Conservation (phyloP, 805 yeast species). For the Candida fluviatilis region DNA sequence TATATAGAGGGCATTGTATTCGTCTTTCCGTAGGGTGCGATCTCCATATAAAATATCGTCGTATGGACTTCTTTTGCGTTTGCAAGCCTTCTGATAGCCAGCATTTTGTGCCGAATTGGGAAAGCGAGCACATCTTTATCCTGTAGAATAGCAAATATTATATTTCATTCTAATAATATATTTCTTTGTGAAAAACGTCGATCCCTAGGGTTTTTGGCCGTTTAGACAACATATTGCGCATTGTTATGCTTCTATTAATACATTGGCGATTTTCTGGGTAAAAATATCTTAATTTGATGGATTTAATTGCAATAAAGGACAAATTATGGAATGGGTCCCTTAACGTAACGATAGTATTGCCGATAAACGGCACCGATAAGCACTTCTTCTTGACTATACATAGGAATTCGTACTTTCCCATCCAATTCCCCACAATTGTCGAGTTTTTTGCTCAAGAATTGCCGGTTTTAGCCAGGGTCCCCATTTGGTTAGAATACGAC, state of each 20-base stretch:
- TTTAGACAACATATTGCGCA: neutral
- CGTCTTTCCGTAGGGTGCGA: no score
- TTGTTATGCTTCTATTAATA: no score
- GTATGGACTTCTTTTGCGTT: neutral
- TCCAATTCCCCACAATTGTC: slow-evolving; percentile 33
- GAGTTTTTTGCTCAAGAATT: slow-evolving; percentile 31
- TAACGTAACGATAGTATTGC: slow-evolving; percentile 37
- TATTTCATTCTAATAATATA: no score
- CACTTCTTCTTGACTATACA: slow-evolving; percentile 18
- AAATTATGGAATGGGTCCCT: slow-evolving; percentile 54
- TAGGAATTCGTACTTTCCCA: slow-evolving; percentile 53
- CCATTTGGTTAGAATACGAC: slow-evolving; percentile 65
- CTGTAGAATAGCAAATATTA: no score
- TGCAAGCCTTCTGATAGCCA: neutral
- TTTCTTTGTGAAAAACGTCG: no score
- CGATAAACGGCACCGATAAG: slow-evolving; percentile 14
- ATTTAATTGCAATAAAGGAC: slow-evolving; percentile 23
- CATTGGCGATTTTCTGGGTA: neutral
- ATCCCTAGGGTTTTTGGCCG: neutral
- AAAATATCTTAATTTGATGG: slow-evolving; percentile 2
- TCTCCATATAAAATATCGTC: no score
- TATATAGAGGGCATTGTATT: no score
- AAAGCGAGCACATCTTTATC: no score
- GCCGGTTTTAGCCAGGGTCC: slow-evolving; percentile 12
- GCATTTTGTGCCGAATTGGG: neutral